phyloP scores from a whole-genome alignment of 352 stramenopile species.

The Pythium periplocum region DNA sequence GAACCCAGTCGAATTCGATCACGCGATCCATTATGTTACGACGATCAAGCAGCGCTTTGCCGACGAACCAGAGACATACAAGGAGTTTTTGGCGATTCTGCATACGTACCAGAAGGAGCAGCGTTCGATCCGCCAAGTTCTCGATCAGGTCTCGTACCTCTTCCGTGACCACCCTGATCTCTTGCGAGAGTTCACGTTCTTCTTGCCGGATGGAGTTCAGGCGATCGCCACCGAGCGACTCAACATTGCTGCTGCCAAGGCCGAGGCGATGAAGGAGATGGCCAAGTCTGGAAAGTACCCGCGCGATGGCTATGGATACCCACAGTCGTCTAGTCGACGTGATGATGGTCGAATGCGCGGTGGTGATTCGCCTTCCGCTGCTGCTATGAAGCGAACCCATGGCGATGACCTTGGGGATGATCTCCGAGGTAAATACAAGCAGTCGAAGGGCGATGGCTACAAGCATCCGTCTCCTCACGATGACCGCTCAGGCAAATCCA shows the following conservation, averaged over 20 bases:
- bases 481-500: slow-evolving; percentile 45
- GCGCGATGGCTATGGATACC: slow-evolving; percentile 10
- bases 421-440: slow-evolving; percentile 29
- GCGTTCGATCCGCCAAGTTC: slow-evolving; percentile 95
- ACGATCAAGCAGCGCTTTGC: slow-evolving; percentile 99
- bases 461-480: slow-evolving; percentile 44
- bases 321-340: slow-evolving; percentile 14
- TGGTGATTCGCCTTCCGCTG: slow-evolving; percentile 46
- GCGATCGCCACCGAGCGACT: slow-evolving; percentile 95
- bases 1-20: slow-evolving; percentile 97
- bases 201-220: slow-evolving; percentile 98
- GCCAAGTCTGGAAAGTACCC: slow-evolving; percentile 22
- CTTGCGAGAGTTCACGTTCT: slow-evolving; percentile 99
- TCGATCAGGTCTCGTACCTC: slow-evolving; percentile 97
- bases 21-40: slow-evolving; percentile 99
- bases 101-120: slow-evolving; percentile 99
- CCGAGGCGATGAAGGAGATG: slow-evolving; percentile 85
- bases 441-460: slow-evolving; percentile 26
- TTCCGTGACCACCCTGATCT: slow-evolving; percentile 99
- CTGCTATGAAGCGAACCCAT: slow-evolving; percentile 43
- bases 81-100: slow-evolving; percentile 99
- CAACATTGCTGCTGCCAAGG: slow-evolving; percentile 93
- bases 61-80: slow-evolving; percentile 97
- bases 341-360: slow-evolving; percentile 34
- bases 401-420: slow-evolving; percentile 39